Evolutionary conservation across 805 yeast genomes (phyloP).

Genomic region (Yarrowia osloensis): DNA sequence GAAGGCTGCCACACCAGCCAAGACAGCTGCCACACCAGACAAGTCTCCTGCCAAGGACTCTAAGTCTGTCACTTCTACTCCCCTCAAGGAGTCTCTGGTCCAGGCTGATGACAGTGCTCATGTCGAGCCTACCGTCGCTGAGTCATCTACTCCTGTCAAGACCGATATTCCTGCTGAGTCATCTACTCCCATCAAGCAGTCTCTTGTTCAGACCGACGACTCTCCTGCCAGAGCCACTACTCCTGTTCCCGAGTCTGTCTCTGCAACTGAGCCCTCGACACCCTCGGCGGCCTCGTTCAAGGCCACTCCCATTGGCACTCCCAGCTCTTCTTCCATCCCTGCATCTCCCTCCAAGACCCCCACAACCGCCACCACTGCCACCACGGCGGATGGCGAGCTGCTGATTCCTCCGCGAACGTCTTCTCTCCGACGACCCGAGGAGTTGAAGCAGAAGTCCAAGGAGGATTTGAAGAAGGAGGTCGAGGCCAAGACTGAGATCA

Average conservation of each 20-base stretch:
- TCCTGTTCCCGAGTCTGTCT: background rate
- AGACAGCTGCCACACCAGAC: background rate
- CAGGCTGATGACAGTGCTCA: background rate
- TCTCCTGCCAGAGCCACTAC: background rate
- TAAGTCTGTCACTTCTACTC: background rate
- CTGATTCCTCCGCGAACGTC: slow-evolving; percentile 22
- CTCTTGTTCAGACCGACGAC: slow-evolving; percentile 1
- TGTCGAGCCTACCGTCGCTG: background rate
- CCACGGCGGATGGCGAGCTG: background rate
- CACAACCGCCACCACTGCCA: slow-evolving; percentile 2
- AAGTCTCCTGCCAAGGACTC: background rate
- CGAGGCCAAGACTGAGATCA: slow-evolving; percentile 33
- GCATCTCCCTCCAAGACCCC: slow-evolving; percentile 13
- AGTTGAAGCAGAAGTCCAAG: slow-evolving; percentile 6
- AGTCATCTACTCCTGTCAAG: background rate
- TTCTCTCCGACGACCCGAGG: background rate
- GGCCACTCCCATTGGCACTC: background rate
- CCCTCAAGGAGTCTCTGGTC: slow-evolving; percentile 5
- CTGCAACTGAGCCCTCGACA: background rate
- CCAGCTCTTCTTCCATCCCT: background rate
- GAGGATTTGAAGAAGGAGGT: slow-evolving; percentile 32
- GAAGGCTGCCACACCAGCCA: background rate
- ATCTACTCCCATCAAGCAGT: background rate
- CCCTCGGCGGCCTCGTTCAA: background rate
- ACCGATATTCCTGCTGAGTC: background rate